Percentiles rank a stretch among this genome's conserved stretches.
phyloP scores from a whole-genome alignment of 2,329 filamentous ascomycete genomes.

The Tolypocladium tundrense region DNA sequence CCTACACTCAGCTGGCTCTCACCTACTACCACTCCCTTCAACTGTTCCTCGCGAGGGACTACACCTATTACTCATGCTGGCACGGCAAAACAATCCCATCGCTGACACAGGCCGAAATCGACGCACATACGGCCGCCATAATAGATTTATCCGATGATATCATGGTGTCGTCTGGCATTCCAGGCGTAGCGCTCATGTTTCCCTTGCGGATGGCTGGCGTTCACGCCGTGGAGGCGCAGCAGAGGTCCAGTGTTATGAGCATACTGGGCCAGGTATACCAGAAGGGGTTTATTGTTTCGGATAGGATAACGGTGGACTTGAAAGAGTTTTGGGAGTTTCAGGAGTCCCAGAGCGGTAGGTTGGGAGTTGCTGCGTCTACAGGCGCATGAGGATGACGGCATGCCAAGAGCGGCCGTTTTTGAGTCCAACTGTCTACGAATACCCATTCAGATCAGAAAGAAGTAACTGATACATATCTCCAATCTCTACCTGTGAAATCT shows the following conservation, averaged over 20 bases:
- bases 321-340: constrained; percentile 9
- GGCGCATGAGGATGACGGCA: background rate
- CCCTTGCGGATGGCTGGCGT: constrained; percentile 13
- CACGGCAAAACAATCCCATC: constrained; percentile 1
- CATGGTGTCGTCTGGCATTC: constrained; percentile 4
- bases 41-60: constrained; percentile 14
- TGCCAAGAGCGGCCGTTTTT: no score
- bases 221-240: background rate
- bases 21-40: constrained; percentile 8
- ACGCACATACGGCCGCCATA: background rate
- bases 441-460: no score
- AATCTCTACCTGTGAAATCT: no score
- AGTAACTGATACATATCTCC: no score
- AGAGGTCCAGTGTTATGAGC: background rate
- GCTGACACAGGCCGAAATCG: background rate
- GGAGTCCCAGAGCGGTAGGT: background rate
- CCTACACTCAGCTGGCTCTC: constrained; percentile 3
- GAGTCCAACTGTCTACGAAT: no score
- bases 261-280: constrained; percentile 7
- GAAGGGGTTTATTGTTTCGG: constrained; percentile 13
- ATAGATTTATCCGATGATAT: background rate
- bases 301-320: constrained; percentile 11
- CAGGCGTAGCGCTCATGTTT: constrained; percentile 11
- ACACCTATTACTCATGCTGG: constrained; percentile 12
- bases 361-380: background rate